phyloP scores from a whole-genome alignment of 2,329 filamentous ascomycete genomes.

The Immersiporthe knoxdaviesiana region DNA sequence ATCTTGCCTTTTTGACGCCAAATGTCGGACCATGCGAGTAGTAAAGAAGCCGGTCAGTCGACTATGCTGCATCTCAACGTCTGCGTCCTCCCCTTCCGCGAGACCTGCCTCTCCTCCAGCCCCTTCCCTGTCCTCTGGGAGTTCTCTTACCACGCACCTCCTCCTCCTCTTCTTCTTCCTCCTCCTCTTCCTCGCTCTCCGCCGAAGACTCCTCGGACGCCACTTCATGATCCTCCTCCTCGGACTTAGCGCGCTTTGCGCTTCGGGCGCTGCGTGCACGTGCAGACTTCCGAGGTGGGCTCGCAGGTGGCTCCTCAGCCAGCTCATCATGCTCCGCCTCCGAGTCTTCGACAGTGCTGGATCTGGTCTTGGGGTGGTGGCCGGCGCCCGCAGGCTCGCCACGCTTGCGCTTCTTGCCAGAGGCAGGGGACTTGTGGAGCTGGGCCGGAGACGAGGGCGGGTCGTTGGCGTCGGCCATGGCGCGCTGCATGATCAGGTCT shows the following conservation, averaged over 20 bases:
- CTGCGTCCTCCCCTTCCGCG: constrained; percentile 35
- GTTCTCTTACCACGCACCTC: constrained; percentile 42
- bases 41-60: background rate
- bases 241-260: constrained; percentile 47
- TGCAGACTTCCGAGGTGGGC: constrained; percentile 45
- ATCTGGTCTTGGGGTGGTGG: constrained; percentile 41
- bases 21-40: no score
- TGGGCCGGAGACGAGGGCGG: constrained; percentile 51
- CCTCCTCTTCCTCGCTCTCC: constrained; percentile 38
- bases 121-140: constrained; percentile 42
- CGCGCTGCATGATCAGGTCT: constrained; percentile 51
- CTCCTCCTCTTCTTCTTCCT: constrained; percentile 39
- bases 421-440: constrained; percentile 43
- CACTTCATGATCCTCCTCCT: constrained; percentile 37
- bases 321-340: constrained; percentile 45
- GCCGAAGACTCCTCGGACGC: constrained; percentile 43
- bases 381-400: constrained; percentile 39
- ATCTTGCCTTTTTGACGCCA: background rate
- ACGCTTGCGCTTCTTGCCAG: constrained; percentile 51
- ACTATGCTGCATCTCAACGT: constrained; percentile 3
- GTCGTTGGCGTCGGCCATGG: constrained; percentile 50
- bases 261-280: constrained; percentile 50
- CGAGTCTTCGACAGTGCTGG: constrained; percentile 57
- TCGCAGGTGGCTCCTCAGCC: constrained; percentile 40
- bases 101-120: constrained; percentile 40